These are phyloP conservation scores for Xylaria sp. DNA, from an alignment of 2,329 filamentous ascomycete species.

Conservation along the genomic window DNA sequence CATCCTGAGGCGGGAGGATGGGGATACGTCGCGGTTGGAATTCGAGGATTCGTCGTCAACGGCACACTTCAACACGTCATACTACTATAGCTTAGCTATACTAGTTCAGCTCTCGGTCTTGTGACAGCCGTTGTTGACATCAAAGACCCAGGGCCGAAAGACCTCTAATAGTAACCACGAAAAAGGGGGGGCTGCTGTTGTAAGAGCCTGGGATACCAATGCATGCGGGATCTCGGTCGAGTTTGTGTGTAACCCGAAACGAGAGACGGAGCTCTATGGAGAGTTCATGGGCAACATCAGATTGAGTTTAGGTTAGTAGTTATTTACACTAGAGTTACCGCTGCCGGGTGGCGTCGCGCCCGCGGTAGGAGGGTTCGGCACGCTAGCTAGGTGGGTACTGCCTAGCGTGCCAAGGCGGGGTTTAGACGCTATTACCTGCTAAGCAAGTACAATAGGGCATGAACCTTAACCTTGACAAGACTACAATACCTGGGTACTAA, in stretches of 20 bases:
- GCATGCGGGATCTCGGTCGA: slow-evolving; percentile 2
- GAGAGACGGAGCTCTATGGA: neutral
- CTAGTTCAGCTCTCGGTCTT: slow-evolving; percentile 2
- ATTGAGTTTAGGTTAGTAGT: neutral
- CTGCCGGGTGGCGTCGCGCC: slow-evolving; percentile 14
- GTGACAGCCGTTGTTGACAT: neutral
- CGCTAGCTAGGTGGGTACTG: neutral
- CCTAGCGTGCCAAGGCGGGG: neutral
- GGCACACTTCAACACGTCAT: neutral
- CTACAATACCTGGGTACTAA: neutral
- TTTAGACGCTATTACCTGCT: neutral
- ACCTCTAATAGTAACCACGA: slow-evolving; percentile 1
- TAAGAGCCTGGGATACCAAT: slow-evolving; percentile 7
- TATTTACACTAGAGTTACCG: neutral
- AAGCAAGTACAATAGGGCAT: neutral
- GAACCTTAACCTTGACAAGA: neutral
- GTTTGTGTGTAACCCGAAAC: neutral
- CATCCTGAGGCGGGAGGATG: slow-evolving; percentile 44
- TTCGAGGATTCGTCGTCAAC: neutral
- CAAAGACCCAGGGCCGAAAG: neutral
- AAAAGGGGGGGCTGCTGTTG: neutral
- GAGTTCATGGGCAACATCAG: neutral
- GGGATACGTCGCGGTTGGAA: slow-evolving; percentile 10
- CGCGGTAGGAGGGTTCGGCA: neutral
- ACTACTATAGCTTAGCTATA: slow-evolving; percentile 4